Evolutionary conservation across 306 rosid species (phyloP).

Genomic region (Quercus cerris): DNA sequence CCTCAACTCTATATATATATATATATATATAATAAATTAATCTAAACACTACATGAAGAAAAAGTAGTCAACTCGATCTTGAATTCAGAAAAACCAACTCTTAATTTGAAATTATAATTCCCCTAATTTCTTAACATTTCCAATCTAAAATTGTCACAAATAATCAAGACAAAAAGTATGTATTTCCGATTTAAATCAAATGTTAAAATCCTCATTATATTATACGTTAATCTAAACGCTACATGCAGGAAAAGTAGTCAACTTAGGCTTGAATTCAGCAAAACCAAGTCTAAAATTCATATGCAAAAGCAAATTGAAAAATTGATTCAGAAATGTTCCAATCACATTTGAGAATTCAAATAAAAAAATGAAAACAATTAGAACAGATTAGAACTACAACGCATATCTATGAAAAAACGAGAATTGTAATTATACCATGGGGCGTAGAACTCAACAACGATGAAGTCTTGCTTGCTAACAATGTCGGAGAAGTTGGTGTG

Average conservation of each 20-base stretch:
- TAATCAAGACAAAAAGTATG: neutral
- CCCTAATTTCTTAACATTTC: neutral
- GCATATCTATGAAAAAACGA: neutral
- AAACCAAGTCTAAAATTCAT: no score
- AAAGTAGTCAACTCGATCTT: neutral
- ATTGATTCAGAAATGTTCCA: no score
- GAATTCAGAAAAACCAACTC: neutral
- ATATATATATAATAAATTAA: no score
- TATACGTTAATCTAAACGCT: no score
- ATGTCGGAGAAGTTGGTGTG: constrained; percentile 75
- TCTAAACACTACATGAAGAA: constrained; percentile 10
- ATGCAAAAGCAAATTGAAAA: no score
- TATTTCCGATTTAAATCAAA: neutral
- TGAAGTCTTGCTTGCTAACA: constrained; percentile 67
- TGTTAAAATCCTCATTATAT: no score
- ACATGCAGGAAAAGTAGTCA: no score
- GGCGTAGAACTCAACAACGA: constrained; percentile 93
- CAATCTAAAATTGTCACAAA: neutral
- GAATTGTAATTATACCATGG: constrained; percentile 56
- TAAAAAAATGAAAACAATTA: neutral
- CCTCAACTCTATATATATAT: no score
- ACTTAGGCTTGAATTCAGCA: no score
- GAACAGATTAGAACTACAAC: neutral
- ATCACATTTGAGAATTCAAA: constrained; percentile 3
- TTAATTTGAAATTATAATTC: neutral